Evolutionary conservation across 2,329 filamentous ascomycete genomes (phyloP).

Genomic region (Calonectria crousiana): DNA sequence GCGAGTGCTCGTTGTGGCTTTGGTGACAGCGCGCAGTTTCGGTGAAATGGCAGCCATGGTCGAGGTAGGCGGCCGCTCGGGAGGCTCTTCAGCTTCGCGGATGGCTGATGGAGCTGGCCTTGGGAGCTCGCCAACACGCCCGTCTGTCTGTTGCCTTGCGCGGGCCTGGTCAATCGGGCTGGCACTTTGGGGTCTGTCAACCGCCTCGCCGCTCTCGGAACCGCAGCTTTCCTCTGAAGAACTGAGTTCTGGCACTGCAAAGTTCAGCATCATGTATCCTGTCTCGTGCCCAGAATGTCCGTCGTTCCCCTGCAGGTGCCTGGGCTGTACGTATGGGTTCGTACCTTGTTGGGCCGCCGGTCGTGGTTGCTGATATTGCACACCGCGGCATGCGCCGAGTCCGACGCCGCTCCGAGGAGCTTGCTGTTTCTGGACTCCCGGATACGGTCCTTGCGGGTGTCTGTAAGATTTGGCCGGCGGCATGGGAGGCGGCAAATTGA

Average conservation of each 20-base stretch:
- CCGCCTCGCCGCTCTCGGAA: background rate
- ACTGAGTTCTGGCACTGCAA: background rate
- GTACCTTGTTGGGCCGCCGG: background rate
- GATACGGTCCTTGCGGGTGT: background rate
- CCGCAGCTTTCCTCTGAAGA: background rate
- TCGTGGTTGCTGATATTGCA: background rate
- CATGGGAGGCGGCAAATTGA: background rate
- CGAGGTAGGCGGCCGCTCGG: background rate
- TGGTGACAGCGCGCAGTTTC: background rate
- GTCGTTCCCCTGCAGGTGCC: background rate
- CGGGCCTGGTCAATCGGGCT: background rate
- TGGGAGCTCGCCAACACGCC: background rate
- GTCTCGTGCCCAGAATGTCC: background rate
- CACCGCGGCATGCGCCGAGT: background rate
- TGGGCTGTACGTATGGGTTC: background rate
- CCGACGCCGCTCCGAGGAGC: background rate
- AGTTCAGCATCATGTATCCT: slow-evolving; percentile 1
- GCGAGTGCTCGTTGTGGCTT: background rate
- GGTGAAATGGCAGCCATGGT: background rate
- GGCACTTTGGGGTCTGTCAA: background rate
- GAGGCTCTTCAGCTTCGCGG: background rate
- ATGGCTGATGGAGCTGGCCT: background rate
- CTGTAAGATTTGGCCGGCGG: background rate
- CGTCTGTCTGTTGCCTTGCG: background rate
- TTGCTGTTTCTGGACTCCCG: background rate